These are phyloP conservation scores for Actinidia polygama DNA, from an alignment of 179 eudicot species.

Conservation along the genomic window DNA sequence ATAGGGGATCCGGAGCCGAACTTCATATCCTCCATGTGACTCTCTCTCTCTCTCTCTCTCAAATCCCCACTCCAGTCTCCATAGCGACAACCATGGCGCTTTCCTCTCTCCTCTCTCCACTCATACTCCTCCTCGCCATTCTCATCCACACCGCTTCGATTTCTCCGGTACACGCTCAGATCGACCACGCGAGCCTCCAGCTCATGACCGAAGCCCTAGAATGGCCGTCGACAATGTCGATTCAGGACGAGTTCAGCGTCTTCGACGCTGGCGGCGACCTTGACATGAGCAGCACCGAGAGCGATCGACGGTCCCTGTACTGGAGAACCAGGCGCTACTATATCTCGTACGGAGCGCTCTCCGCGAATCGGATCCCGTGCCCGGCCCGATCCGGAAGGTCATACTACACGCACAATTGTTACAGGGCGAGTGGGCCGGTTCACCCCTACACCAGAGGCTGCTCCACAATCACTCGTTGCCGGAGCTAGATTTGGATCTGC, in stretches of 20 bases:
- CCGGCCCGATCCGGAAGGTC: conserved; percentile 63
- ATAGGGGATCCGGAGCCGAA: too few relatives aligned
- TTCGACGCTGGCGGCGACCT: background rate
- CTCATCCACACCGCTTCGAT: background rate
- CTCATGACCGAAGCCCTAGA: conserved; percentile 17
- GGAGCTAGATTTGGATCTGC: conserved; percentile 20
- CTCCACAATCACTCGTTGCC: conserved; percentile 54
- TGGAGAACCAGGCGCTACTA: conserved; percentile 39
- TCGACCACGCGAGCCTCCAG: background rate
- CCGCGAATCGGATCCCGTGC: conserved; percentile 55
- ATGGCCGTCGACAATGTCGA: conserved; percentile 17
- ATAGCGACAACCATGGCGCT: background rate
- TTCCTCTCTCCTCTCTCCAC: background rate
- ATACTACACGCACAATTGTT: conserved; percentile 54
- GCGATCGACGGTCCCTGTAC: conserved; percentile 32
- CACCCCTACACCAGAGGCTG: conserved; percentile 56
- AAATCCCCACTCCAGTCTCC: background rate
- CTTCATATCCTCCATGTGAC: too few relatives aligned
- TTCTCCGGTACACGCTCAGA: background rate
- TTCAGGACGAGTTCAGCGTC: background rate
- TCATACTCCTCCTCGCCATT: conserved; percentile 14
- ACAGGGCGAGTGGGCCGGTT: conserved; percentile 40
- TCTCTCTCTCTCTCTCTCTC: background rate
- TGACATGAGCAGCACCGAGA: background rate
- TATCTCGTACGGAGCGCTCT: conserved; percentile 55